Conservation (phyloP, 2,329 filamentous ascomycete genomes). For the Byssochlamys sp. region DNA sequence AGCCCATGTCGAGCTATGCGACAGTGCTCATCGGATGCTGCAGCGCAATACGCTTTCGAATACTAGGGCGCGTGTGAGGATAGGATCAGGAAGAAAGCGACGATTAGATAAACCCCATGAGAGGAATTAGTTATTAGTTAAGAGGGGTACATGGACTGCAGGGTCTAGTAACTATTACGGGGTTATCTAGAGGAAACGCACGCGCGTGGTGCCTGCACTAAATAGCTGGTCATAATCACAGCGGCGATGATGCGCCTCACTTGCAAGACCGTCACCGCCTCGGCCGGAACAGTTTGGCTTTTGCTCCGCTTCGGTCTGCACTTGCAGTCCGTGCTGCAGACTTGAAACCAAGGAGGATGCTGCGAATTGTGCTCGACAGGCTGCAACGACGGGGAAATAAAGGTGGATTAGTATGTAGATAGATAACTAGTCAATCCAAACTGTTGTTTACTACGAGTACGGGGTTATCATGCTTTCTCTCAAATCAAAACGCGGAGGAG, state of each 20-base stretch:
- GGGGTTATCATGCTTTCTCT: no score
- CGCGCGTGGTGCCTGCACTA: neutral
- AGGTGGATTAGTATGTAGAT: no score
- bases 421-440: no score
- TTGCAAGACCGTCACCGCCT: neutral
- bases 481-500: no score
- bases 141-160: neutral
- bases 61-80: neutral
- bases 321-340: neutral
- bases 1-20: conserved; percentile 24
- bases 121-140: neutral
- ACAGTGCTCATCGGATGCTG: conserved; percentile 2
- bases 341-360: neutral
- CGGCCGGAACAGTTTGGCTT: neutral
- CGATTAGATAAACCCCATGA: neutral
- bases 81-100: neutral
- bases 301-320: neutral
- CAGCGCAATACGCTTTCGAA: neutral
- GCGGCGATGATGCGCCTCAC: neutral
- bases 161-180: neutral
- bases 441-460: no score
- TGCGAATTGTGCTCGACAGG: no score
- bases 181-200: neutral
- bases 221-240: conserved; percentile 1
- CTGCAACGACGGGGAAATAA: no score